These are phyloP conservation scores for Curvularia sp. DNA, from an alignment of 2,329 filamentous ascomycete species.

Conservation along the genomic window DNA sequence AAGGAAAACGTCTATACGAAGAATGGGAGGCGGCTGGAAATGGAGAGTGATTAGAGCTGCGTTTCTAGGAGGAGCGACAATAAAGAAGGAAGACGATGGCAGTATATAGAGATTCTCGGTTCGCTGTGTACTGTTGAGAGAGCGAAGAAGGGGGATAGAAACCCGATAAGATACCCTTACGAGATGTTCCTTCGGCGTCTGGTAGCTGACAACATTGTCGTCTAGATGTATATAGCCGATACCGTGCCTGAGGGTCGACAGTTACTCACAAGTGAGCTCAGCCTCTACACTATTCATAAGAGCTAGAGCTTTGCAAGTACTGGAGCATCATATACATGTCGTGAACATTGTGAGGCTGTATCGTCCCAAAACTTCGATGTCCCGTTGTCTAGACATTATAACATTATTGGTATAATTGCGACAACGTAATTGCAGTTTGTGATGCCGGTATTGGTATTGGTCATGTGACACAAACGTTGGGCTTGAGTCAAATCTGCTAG, in stretches of 20 bases:
- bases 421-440: background rate
- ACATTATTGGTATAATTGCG: background rate
- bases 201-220: no score
- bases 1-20: slow-evolving; percentile 5
- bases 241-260: no score
- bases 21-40: background rate
- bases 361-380: background rate
- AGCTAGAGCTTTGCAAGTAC: background rate
- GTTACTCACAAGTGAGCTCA: no score
- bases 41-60: no score
- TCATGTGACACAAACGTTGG: background rate
- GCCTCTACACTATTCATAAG: background rate
- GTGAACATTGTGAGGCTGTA: background rate
- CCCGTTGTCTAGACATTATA: background rate
- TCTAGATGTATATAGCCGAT: no score
- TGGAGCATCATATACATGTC: background rate
- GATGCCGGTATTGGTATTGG: background rate
- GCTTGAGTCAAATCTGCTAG: slow-evolving; percentile 1
- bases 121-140: no score
- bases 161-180: no score
- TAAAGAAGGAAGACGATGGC: background rate
- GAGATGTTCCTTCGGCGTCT: no score
- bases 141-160: no score
- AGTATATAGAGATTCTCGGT: background rate
- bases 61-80: no score